phyloP scores from a whole-genome alignment of 208 protist genomes.

The Acanthamoeba lenticulata region DNA sequence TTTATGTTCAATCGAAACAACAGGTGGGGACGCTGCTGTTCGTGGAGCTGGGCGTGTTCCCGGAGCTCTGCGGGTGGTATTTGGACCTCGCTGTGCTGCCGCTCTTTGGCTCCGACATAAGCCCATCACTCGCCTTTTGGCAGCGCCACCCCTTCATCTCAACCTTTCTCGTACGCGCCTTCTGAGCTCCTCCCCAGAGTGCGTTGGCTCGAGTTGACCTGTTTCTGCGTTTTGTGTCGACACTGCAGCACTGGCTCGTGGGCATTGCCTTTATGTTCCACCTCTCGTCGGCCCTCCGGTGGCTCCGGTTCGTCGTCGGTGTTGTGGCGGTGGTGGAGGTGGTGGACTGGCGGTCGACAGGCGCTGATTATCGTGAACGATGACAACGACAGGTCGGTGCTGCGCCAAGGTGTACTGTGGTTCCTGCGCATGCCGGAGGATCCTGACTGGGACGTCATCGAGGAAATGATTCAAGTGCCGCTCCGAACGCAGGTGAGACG shows the following conservation, averaged over 20 bases:
- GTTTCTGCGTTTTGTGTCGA: not conserved
- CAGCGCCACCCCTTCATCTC: not conserved
- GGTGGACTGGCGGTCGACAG: no score
- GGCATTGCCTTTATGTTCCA: not conserved
- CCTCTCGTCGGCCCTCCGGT: not conserved
- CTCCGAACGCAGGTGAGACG: not conserved
- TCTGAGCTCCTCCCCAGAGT: not conserved
- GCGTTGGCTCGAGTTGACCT: not conserved
- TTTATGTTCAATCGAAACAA: no score
- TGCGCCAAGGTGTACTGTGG: slow-evolving; percentile 6
- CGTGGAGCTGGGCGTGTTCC: not conserved
- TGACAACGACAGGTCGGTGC: not conserved
- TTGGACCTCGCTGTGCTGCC: not conserved
- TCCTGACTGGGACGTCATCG: not conserved
- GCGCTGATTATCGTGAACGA: no score
- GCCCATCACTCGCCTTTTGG: not conserved
- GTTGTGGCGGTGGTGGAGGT: not conserved
- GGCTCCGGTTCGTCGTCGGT: not conserved
- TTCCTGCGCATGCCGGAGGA: slow-evolving; percentile 13
- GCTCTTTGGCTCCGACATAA: not conserved
- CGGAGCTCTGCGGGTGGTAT: not conserved
- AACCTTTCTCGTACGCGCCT: not conserved
- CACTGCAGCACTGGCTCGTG: not conserved
- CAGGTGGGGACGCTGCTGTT: not conserved
- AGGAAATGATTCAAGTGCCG: slow-evolving; percentile 2